Evolutionary conservation across 139 green algal genomes (phyloP).

Genomic region (Chlamydomonas sphaeroides): DNA sequence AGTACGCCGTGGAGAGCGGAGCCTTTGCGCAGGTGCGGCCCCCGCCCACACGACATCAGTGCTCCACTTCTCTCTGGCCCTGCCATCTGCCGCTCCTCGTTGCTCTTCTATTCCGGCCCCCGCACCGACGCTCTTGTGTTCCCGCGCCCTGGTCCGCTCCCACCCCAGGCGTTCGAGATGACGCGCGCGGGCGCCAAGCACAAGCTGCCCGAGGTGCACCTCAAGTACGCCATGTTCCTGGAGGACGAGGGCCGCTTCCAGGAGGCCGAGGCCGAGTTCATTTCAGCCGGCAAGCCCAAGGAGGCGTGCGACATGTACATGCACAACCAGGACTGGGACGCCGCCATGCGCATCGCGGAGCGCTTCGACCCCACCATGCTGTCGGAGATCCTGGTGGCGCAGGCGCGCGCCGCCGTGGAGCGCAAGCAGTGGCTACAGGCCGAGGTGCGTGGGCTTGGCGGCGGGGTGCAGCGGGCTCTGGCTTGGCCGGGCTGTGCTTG

Average conservation of each 20-base stretch:
- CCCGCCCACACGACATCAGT: no score
- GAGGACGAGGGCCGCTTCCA: slow-evolving; percentile 84
- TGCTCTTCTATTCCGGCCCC: not conserved
- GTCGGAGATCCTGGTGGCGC: slow-evolving; percentile 68
- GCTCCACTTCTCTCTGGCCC: no score
- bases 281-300: slow-evolving; percentile 71
- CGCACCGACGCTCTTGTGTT: no score
- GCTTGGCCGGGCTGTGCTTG: no score
- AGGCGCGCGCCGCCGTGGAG: slow-evolving; percentile 50
- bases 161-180: slow-evolving; percentile 80
- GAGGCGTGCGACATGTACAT: slow-evolving; percentile 87
- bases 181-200: slow-evolving; percentile 56
- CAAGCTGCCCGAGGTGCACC: slow-evolving; percentile 80
- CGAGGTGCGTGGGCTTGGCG: no score
- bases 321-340: slow-evolving; percentile 80
- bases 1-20: slow-evolving; percentile 76
- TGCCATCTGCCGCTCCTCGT: not conserved
- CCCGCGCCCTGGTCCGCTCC: no score
- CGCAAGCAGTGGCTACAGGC: slow-evolving; percentile 46
- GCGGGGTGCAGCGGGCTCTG: no score
- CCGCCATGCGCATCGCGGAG: slow-evolving; percentile 79
- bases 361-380: slow-evolving; percentile 67
- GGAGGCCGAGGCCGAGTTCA: slow-evolving; percentile 77
- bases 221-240: slow-evolving; percentile 87
- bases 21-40: slow-evolving; percentile 81